A percentile compares a stretch with the other conserved stretches of the same genome.
Evolutionary conservation across 371 early-diverging fungal species (phyloP).

Genomic region (Apophysomyces trapeziformis): DNA sequence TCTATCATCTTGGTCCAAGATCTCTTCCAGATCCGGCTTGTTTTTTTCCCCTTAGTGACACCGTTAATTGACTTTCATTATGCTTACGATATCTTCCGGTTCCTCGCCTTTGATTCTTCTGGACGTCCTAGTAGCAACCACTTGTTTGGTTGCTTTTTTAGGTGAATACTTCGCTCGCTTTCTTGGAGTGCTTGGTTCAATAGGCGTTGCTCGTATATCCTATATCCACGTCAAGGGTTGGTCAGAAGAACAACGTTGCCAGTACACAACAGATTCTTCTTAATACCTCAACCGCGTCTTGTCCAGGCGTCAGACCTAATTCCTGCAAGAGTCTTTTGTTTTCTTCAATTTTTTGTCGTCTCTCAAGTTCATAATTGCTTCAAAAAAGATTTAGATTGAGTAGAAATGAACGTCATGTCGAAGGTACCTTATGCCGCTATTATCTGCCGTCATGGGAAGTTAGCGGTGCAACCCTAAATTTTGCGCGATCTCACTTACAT

Average conservation of each 20-base stretch:
- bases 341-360: conserved; percentile 44
- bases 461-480: neutral
- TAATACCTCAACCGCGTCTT: neutral
- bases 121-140: conserved; percentile 28
- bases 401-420: neutral
- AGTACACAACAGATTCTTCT: neutral
- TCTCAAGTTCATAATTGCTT: conserved; percentile 46
- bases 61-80: neutral
- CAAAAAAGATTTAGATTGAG: neutral
- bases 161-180: conserved; percentile 17
- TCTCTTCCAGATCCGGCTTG: conserved; percentile 37
- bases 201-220: neutral
- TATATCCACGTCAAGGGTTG: neutral
- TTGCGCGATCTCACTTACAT: neutral
- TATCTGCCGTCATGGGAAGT: neutral
- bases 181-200: conserved; percentile 15
- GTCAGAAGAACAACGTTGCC: neutral
- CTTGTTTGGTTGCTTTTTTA: conserved; percentile 7
- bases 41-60: neutral
- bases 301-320: conserved; percentile 29
- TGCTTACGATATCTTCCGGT: conserved; percentile 45
- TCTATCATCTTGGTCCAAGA: conserved; percentile 45
- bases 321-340: conserved; percentile 44
- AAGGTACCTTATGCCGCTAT: neutral
- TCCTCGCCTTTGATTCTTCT: conserved; percentile 43